Conservation (phyloP, 1,284 basidiomycete genomes). For the Leccinum pseudoinsigne region DNA sequence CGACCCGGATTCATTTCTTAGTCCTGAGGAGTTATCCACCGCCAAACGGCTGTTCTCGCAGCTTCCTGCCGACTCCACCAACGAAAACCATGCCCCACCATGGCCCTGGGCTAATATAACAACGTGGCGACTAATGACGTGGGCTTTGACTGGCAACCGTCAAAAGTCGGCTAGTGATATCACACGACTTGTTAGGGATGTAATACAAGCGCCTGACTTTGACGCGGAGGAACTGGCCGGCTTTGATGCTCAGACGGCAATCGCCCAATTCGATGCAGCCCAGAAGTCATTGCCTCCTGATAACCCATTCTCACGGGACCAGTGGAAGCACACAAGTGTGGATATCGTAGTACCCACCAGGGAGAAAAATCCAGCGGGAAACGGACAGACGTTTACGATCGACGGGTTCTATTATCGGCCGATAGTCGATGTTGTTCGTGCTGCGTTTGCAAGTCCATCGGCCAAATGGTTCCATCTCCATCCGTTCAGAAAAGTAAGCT, state of each 20-base stretch:
- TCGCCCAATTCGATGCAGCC: neutral
- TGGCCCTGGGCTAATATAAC: slow-evolving; percentile 10
- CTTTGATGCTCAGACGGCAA: neutral
- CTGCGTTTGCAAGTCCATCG: neutral
- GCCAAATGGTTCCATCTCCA: neutral
- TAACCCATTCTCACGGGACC: neutral
- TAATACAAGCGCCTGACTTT: slow-evolving; percentile 5
- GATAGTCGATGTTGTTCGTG: neutral
- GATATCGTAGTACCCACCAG: neutral
- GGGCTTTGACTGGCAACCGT: neutral
- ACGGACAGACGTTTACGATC: neutral
- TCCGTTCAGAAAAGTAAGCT: neutral
- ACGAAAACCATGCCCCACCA: neutral
- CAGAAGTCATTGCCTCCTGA: neutral
- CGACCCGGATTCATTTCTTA: slow-evolving; percentile 22
- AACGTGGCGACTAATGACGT: slow-evolving; percentile 2
- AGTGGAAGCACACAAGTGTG: neutral
- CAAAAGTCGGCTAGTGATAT: slow-evolving; percentile 1
- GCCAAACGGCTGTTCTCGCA: neutral
- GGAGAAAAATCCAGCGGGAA: neutral
- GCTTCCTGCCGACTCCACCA: neutral
- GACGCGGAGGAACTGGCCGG: neutral
- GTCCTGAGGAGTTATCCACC: neutral
- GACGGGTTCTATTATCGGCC: neutral
- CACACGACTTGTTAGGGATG: neutral